Evolutionary conservation across 768 basidiomycete genomes (phyloP), one percentile per base, ranked within the genome.

Genomic region (Coprinopsis cinerea): DNA sequence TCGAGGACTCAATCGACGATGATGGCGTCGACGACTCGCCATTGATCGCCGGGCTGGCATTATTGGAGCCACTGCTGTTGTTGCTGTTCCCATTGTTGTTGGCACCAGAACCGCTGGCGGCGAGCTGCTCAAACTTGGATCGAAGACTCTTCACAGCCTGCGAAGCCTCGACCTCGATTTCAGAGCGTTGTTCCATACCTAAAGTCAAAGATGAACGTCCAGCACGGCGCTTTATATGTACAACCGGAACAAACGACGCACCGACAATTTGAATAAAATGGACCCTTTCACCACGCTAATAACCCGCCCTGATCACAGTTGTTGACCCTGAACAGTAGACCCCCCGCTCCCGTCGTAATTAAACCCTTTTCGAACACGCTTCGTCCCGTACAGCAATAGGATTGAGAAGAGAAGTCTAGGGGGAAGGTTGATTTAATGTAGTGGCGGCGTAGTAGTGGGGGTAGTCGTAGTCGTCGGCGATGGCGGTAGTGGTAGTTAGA

Each of bases 51-150:
- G n/a, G n/a, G n/a, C n/a, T n/a, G n/a, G n/a, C n/a, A n/a, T n/a
- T n/a, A n/a, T n/a, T n/a, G 17, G 57, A 59, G 6, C 59, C 59
- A 43, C 55, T 50, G 41, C 44, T 47, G 49, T 47, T 39, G 42
- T 55, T 49, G 52, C 59, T 53, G 43, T 53, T 24, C 44, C 28
- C 51, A 18, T 23, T 44, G 7, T 30, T 15, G 30, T 26, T 13
- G 4, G 47, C 41, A 23, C 23, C 18, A 23, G 23, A 24, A 35
- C 4, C 15, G 27, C 9, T 28, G 20, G 30, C 67, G 2, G 85
- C 82, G 22, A 87, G 66, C 56, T 81, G 76, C 61, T 90, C 87
- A 59, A 88, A 90, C 58, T 70, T 78, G 25, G 83, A 85, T 39
- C 78, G 77, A 15, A 90, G 70, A 52, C 74, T 85, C 63, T 76